A percentile compares a stretch with the other conserved stretches of the same genome.
Evolutionary conservation across 176 grass and related monocot species (phyloP).

Genomic region (Phoenix dactylifera): DNA sequence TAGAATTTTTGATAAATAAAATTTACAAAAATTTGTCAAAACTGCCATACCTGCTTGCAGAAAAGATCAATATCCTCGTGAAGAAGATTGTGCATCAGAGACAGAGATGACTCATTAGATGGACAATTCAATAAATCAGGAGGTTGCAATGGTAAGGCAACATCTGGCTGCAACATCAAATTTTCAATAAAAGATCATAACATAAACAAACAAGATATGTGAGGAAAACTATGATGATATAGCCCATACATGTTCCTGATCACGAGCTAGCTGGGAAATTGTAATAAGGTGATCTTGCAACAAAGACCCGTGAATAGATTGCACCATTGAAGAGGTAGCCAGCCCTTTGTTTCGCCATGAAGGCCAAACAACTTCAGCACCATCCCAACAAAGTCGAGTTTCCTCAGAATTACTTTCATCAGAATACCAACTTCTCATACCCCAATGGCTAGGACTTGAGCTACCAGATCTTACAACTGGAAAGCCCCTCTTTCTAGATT

Average conservation of each 20-base stretch:
- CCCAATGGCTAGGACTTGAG: slow-evolving; percentile 94
- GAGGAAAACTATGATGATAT: too few relatives aligned
- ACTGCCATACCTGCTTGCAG: slow-evolving; percentile 66
- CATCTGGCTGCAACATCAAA: slow-evolving; percentile 75
- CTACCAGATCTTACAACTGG: slow-evolving; percentile 92
- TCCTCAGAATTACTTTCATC: slow-evolving; percentile 65
- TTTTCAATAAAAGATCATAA: slow-evolving; percentile 16
- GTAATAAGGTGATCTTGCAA: slow-evolving; percentile 82
- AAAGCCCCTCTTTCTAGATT: slow-evolving; percentile 77
- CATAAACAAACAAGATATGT: too few relatives aligned
- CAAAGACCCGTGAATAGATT: slow-evolving; percentile 71
- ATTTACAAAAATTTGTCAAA: slow-evolving; percentile 18
- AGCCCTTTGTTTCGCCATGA: slow-evolving; percentile 58
- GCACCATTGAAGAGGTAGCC: slow-evolving; percentile 43
- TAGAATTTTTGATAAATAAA: too few relatives aligned
- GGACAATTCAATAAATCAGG: slow-evolving; percentile 51
- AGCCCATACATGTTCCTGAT: slow-evolving; percentile 85
- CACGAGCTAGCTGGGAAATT: slow-evolving; percentile 79
- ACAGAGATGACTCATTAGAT: slow-evolving; percentile 42
- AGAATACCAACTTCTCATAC: slow-evolving; percentile 63
- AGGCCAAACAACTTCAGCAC: slow-evolving; percentile 96
- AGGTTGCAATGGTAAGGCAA: slow-evolving; percentile 86
- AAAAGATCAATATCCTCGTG: slow-evolving; percentile 95
- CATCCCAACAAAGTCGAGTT: slow-evolving; percentile 74
- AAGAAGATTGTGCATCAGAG: slow-evolving; percentile 66